Conservation (phyloP, 805 yeast species). For the Maudiozyma barnettii region DNA sequence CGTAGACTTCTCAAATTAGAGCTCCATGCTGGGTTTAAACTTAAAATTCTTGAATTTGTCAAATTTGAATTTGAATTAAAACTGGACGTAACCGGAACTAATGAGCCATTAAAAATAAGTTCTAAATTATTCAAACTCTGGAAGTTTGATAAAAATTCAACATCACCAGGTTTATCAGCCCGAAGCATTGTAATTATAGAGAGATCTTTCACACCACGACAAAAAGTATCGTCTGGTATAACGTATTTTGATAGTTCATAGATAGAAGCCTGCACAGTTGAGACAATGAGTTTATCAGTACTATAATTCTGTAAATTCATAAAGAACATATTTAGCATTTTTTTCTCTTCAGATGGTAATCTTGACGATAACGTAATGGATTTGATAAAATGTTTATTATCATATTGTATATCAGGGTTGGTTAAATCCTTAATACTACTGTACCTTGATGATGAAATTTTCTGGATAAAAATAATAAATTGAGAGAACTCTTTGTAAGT, state of each 20-base stretch:
- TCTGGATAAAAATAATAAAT: slow-evolving; percentile 13
- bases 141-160: slow-evolving; percentile 11
- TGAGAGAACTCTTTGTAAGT: slow-evolving; percentile 11
- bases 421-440: neutral
- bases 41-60: neutral
- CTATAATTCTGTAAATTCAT: slow-evolving; percentile 7
- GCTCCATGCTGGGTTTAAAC: slow-evolving; percentile 8
- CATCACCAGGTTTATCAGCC: slow-evolving; percentile 16
- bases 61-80: neutral
- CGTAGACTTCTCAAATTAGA: slow-evolving; percentile 14
- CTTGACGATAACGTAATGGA: slow-evolving; percentile 15
- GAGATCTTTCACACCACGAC: slow-evolving; percentile 8
- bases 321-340: slow-evolving; percentile 10
- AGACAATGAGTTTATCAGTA: slow-evolving; percentile 10
- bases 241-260: slow-evolving; percentile 10
- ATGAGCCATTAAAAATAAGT: slow-evolving; percentile 12
- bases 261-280: slow-evolving; percentile 16
- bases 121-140: slow-evolving; percentile 15
- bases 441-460: neutral
- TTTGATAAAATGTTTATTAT: slow-evolving; percentile 3
- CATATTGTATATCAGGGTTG: neutral
- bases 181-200: slow-evolving; percentile 15
- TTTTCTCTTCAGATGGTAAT: slow-evolving; percentile 17
- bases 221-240: slow-evolving; percentile 5
- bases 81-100: slow-evolving; percentile 9